Base-by-base conservation (phyloP, 495 filamentous ascomycete genomes). In the Pyrenula massariospora region DNA sequence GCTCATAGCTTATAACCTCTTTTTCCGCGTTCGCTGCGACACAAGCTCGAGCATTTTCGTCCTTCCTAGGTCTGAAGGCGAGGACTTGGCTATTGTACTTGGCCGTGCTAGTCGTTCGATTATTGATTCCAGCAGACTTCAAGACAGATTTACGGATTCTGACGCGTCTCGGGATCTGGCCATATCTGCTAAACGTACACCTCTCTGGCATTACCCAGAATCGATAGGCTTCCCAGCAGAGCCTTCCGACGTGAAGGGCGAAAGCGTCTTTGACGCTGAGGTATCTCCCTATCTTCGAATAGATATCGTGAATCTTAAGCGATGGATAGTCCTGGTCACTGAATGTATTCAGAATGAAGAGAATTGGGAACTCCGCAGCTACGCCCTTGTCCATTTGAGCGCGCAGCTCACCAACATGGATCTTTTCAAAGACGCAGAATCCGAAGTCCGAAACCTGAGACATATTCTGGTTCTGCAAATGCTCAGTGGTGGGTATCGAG, bases 281-380 rank as follows among this genome's bases (percentile, higher is more conserved):
- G 56, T 21, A 21, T 49, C 65, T 8, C 58, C 66, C 1, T 51
- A 62, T 0, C 55, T 57, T 22, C 59, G 59, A 54, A 59, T 57
- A 52, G 58, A 66, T 12, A 68, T 79, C 22, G 65, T 96, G 51
- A 78, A 88, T 55, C 79, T 90, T 23, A 77, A 77, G 15, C 68
- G 83, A 52, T 96, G 90, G 86, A 74, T 96, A 15, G 86, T 93
- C 53, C 73, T 80, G 10, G 69, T 95, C 42, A 80, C 91, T 42
- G 78, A 77, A 1, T 70, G 95, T 20, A 71, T 99, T 25, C 83
- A 88, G 60, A 74, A 86, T 48, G 87, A 85, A 51, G 81, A 81
- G 24, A 87, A 96, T 54, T 99, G 94, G 94, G 91, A 97, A 68
- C 72, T 95, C 1, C 95, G 95, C 75, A 91, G 87, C 70, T 96